Evolutionary conservation across 345 rosid genomes (phyloP), one percentile per base, ranked within the genome.

Genomic region (Litchi chinensis): DNA sequence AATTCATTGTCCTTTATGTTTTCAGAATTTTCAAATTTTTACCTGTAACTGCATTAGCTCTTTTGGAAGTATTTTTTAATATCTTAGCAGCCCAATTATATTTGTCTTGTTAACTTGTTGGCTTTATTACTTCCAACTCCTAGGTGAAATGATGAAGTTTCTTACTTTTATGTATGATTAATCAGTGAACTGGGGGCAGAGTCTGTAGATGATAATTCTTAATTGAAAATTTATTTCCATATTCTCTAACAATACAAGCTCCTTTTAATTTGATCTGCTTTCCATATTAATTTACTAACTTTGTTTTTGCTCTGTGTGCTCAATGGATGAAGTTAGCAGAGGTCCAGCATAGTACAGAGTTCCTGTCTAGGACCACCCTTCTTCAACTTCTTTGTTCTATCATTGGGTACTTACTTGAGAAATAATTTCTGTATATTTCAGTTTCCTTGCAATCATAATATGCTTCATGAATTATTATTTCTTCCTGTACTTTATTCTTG

Each of bases 291-390:
- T 1, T 8, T 13, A 37, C 24, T 66, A 5, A 71, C 44, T 21
- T 50, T 67, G 18, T 71, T 63, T 65, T 76, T 54, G 32, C 68
- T 77, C 9, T 32, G 19, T 70, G 24, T 50, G 46, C n/a, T 83
- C 54, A 67, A 77, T 65, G 76, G 68, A 71, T 87, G 87, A 86
- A 95, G 99, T 77, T 95, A 83, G 81, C 89, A 73, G 93, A 91
- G 80, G 84, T 90, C 76, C 88, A 76, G 82, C 98, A 95, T 85
- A 86, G 94, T 70, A 82, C 90, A 44, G 96, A 91, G 79, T 87
- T 93, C 86, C 85, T 93, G 81, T 89, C 93, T 19, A 88, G 85
- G 80, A 93, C 89, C 26, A 79, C 87, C 41, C 89, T 95, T 79
- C 81, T 92, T 85, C 93, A 88, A 72, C 84, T 92, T 41, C 90